phyloP scores from a whole-genome alignment of 257 asterid genomes.

The Primulina huaijiensis region DNA sequence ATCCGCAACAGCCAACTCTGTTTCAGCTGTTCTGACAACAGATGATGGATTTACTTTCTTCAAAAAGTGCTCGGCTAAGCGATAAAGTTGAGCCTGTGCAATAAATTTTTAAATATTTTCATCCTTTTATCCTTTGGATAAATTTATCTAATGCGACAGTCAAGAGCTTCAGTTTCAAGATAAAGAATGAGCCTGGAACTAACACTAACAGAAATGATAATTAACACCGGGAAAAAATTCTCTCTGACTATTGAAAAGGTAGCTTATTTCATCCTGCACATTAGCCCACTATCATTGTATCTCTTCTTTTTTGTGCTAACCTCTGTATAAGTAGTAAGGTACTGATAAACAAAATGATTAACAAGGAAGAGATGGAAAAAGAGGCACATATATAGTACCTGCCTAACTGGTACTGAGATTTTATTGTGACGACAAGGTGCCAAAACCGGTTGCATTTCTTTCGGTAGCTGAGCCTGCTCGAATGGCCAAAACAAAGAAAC shows the following conservation, averaged over 20 bases:
- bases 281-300: constrained; percentile 11
- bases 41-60: constrained; percentile 59
- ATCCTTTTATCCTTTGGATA: constrained; percentile 2
- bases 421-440: constrained; percentile 75
- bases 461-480: constrained; percentile 86
- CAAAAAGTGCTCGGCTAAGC: constrained; percentile 80
- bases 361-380: constrained; percentile 10
- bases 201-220: not conserved
- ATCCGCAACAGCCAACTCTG: constrained; percentile 95
- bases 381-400: constrained; percentile 45
- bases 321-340: constrained; percentile 13
- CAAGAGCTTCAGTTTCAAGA: constrained; percentile 18
- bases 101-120: constrained; percentile 15
- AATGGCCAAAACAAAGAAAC: constrained; percentile 24
- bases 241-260: constrained; percentile 19
- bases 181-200: constrained; percentile 9
- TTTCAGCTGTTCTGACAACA: constrained; percentile 68
- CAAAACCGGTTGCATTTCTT: constrained; percentile 90
- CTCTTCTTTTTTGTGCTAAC: constrained; percentile 9
- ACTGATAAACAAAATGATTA: constrained; percentile 6
- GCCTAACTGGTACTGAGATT: constrained; percentile 71
- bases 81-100: constrained; percentile 87
- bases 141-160: not conserved
- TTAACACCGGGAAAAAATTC: not conserved
- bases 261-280: constrained; percentile 21